Evolutionary conservation across 768 basidiomycete species (phyloP).

Genomic region (Mycena crocata): DNA sequence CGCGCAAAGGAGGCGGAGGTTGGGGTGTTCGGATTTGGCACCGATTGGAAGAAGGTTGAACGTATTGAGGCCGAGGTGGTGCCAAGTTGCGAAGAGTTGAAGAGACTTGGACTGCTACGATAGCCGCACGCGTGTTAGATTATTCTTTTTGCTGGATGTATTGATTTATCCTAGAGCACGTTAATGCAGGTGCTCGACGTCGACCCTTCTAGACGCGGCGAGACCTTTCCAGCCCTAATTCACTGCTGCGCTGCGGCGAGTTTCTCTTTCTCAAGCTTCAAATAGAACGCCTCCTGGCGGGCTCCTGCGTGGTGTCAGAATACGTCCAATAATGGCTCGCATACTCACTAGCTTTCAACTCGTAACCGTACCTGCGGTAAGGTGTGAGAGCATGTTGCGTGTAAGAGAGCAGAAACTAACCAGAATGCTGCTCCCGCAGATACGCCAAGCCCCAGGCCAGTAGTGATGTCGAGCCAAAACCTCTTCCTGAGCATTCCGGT

Average conservation of each 20-base stretch:
- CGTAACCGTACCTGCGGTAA: constrained; percentile 79
- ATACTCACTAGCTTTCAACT: constrained; percentile 79
- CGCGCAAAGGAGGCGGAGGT: constrained; percentile 79
- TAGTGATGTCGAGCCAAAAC: constrained; percentile 86
- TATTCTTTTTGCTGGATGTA: constrained; percentile 33
- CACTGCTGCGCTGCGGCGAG: constrained; percentile 45
- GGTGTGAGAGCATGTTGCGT: constrained; percentile 40
- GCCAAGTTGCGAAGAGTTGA: constrained; percentile 83
- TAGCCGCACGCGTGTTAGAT: constrained; percentile 39
- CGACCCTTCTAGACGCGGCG: constrained; percentile 21
- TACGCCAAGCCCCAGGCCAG: constrained; percentile 81
- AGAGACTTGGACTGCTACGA: constrained; percentile 66
- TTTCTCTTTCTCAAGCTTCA: constrained; percentile 81
- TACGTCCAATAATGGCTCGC: neutral
- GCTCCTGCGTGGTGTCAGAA: constrained; percentile 63
- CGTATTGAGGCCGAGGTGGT: constrained; percentile 77
- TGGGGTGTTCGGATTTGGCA: constrained; percentile 92
- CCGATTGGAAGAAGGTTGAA: constrained; percentile 91
- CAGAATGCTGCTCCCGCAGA: constrained; percentile 85
- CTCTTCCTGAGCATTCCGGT: constrained; percentile 94
- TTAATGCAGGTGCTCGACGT: constrained; percentile 16
- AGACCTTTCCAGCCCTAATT: neutral
- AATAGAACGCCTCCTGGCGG: constrained; percentile 86
- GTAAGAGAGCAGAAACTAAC: constrained; percentile 59
- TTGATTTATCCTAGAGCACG: constrained; percentile 23